Base-by-base conservation (phyloP, 2,329 filamentous ascomycete genomes). In the Stemphylium lycopersici region DNA sequence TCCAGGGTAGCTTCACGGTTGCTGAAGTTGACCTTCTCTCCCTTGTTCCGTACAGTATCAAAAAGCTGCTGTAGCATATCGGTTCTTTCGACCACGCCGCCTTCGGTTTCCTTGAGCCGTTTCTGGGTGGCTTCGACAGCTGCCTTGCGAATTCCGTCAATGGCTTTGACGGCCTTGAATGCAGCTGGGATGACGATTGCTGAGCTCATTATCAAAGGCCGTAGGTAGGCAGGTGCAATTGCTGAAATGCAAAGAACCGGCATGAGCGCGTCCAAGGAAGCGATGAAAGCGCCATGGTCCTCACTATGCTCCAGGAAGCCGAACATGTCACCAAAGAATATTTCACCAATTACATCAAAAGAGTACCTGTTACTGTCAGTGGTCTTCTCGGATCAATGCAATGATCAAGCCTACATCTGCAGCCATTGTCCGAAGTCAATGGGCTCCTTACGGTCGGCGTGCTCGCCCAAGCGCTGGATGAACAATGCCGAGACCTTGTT, bases 221-320 rank as follows among this genome's bases (percentile, higher is more conserved):
- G 52, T 5, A 57, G 10, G 29, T 59, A 48, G 8, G 36, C 33
- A 7, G 62, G 57, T 12, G 41, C 50, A 22, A 63, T 56, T 3
- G 48, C 58, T 4, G 51, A 15, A 18, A 57, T 32, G 31, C 48
- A 56, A 5, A 61, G 31, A 3, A 61, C 67, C 20, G 62, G 77
- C 59, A 70, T 75, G n/a, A 71, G 43, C 6, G 55, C 69, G 39
- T 77, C 71, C 1, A 77, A 59, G 2, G 76, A 52, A 7, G 54
- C 41, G 10, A 65, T 63, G 29, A 52, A 65, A 15, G 38, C 48
- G 5, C 47, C 53, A 31, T 63, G 55, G 29, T 67, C 62, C 6
- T 61, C 40, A n/a, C 60, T 47, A 2, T 62, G 44, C 18, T 59
- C 47, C 16, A 67, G 26, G 40, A 67, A 67, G 13, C 60, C 58